A percentile compares a stretch with the other conserved stretches of the same genome.
Conservation (phyloP, 306 rosid species). For the Sesbania bispinosa region DNA sequence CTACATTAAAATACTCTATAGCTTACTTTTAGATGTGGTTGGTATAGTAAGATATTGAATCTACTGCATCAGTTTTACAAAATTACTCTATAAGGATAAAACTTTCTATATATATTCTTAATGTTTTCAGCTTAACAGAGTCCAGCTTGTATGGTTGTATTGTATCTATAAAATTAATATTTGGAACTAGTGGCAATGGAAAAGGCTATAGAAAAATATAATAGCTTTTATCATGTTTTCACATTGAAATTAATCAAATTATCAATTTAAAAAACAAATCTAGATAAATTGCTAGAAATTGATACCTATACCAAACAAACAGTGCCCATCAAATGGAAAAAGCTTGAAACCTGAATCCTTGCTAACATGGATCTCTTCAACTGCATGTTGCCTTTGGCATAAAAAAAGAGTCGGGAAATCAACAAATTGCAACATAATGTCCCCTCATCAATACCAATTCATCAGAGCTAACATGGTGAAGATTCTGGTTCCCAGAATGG, state of each 20-base stretch:
- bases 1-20: background rate
- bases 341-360: conserved; percentile 72
- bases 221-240: conserved; percentile 13
- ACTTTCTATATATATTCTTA: background rate
- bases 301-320: background rate
- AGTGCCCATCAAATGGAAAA: conserved; percentile 3
- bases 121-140: background rate
- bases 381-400: conserved; percentile 52
- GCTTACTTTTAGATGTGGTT: background rate
- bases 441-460: conserved; percentile 65
- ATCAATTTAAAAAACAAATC: background rate
- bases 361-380: conserved; percentile 57
- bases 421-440: conserved; percentile 80
- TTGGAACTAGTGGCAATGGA: background rate
- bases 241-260: conserved; percentile 3
- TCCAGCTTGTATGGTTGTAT: no score
- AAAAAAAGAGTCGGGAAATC: conserved; percentile 84
- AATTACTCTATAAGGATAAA: background rate
- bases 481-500: conserved; percentile 47
- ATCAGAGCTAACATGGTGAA: conserved; percentile 37
- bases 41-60: background rate
- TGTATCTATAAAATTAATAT: background rate
- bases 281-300: background rate
- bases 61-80: background rate
- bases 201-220: background rate